These are phyloP conservation scores for Aurantiochytrium sp. DNA, from an alignment of 108 stramenopile genomes.

Conservation along the genomic window DNA sequence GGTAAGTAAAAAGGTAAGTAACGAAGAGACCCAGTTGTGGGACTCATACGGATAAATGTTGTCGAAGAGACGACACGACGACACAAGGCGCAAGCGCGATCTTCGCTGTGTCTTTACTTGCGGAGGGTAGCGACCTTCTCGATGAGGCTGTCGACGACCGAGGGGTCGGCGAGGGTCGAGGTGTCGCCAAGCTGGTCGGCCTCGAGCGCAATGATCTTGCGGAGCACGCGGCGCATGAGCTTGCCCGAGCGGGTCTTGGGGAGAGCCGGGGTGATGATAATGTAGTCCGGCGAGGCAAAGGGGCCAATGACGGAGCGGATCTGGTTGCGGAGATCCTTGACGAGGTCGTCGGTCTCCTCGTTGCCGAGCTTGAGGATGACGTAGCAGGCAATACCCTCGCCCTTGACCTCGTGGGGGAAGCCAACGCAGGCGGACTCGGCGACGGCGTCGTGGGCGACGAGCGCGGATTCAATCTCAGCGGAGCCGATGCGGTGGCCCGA, in stretches of 20 bases:
- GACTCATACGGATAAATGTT: background rate
- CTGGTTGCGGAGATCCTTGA: conserved; percentile 60
- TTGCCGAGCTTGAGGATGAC: conserved; percentile 49
- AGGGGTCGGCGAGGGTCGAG: conserved; percentile 86
- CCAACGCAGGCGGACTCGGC: conserved; percentile 76
- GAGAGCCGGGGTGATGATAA: conserved; percentile 59
- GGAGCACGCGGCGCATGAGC: conserved; percentile 81
- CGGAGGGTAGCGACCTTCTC: conserved; percentile 40
- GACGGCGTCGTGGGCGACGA: conserved; percentile 72
- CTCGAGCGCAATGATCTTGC: conserved; percentile 73
- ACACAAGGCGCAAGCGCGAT: background rate
- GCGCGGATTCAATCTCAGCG: conserved; percentile 82
- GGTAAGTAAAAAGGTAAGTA: too few species aligned
- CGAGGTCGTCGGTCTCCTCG: conserved; percentile 46
- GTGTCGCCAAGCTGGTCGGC: conserved; percentile 76
- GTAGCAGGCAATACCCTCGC: conserved; percentile 73
- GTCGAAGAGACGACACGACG: background rate
- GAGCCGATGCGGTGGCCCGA: conserved; percentile 92
- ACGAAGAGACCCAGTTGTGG: background rate
- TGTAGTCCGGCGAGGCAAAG: conserved; percentile 72
- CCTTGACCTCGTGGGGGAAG: conserved; percentile 74
- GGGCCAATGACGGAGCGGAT: conserved; percentile 69
- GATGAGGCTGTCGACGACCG: conserved; percentile 76
- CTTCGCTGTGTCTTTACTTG: background rate
- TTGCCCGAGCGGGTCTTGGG: conserved; percentile 78